Base-by-base conservation (phyloP, 2,329 filamentous ascomycete genomes). In the Ambrosiella cleistominuta region DNA sequence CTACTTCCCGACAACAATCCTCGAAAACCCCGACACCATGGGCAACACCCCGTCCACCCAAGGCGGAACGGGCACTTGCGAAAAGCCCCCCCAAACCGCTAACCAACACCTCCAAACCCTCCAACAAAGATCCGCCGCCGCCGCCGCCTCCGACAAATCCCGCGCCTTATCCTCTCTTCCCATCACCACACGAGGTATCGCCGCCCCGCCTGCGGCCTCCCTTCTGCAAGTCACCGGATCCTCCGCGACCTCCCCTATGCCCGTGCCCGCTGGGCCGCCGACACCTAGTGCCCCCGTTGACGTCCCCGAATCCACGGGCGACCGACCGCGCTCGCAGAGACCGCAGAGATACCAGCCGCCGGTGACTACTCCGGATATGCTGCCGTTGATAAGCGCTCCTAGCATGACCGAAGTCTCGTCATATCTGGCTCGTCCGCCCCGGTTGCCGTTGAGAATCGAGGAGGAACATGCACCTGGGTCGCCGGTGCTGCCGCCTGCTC, bases 401-500 rank as follows among this genome's bases (percentile, higher is more conserved):
- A 83, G 80, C 65, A 69, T 83, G 63, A 81, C 80, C 63, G 79
- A 81, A 63, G 77, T 83, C 72, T 75, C 76, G 49, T 76, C 76
- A 50, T 83, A 82, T 65, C 71, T 79, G 65, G 74, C 77, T 60
- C 78, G 85, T n/a, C 91, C 91, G 51, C 91, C 91, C 55, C 85
- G 91, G 61, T 75, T 97, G 65, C 91, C 91, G 60, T 79, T 97
- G 60, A 90, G 91, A 57, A 96, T 97, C 65, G 89, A 94, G 65
- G 88, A 95, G 68, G 79, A 86, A 12, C 84, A 93, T 64, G 88
- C 86, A 0, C 91, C 91, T 1, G 90, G 90, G 35, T 96, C 90
- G 50, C 91, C 91, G 57, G 91, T 95, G 63, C 80, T 91, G 62
- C 81, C 85, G 6, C 79, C 88, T 1, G 76, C 82, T 36, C 69